Evolutionary conservation across 139 green algal species (phyloP).

Genomic region (Micromonas pusilla): DNA sequence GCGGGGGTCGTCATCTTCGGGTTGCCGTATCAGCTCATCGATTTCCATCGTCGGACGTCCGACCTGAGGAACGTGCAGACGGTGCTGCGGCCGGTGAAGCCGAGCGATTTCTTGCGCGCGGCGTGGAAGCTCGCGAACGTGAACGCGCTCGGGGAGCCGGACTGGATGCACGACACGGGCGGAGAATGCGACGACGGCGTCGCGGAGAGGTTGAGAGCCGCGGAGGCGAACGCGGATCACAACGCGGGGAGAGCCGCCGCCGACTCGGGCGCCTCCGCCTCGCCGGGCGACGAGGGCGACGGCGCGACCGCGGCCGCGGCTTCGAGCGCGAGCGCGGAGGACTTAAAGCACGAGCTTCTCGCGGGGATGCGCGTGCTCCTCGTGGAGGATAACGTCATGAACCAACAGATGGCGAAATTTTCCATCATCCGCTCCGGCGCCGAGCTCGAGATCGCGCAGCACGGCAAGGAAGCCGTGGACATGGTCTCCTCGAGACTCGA

Average conservation of each 20-base stretch:
- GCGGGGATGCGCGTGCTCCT: slow-evolving; percentile 9
- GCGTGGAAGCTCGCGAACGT: background rate
- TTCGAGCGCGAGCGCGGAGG: no score
- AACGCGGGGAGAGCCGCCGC: background rate
- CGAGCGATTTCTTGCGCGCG: background rate
- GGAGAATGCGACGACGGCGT: background rate
- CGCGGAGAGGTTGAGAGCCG: background rate
- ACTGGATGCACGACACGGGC: background rate
- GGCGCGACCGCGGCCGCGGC: no score
- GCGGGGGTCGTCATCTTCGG: background rate
- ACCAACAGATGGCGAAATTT: slow-evolving; percentile 11
- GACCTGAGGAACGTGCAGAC: background rate
- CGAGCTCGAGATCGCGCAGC: background rate
- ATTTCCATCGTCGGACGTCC: background rate
- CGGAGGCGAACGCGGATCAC: background rate
- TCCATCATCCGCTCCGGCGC: background rate
- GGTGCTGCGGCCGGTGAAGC: background rate
- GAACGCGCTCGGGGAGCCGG: background rate
- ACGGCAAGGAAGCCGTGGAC: slow-evolving; percentile 7
- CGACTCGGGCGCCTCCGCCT: no score
- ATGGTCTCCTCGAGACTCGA: background rate
- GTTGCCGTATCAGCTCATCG: background rate
- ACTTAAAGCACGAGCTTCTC: no score
- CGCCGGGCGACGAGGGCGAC: no score
- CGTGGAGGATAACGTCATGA: slow-evolving; percentile 26